Conservation (phyloP, 1,139 yeast species). For the Eremothecium gossypii region DNA sequence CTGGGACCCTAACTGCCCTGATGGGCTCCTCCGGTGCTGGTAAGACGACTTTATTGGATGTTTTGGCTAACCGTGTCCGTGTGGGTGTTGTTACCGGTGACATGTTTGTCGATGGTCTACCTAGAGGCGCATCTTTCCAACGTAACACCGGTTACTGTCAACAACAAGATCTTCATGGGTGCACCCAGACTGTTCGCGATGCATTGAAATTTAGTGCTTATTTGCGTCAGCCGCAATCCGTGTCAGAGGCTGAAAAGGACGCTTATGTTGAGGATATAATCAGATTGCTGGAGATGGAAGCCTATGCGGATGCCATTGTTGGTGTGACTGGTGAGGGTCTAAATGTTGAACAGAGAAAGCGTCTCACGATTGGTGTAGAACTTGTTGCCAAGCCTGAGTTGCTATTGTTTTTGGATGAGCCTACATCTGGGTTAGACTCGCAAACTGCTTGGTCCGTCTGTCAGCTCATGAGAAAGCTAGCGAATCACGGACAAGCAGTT, state of each 20-base stretch:
- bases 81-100: slow-evolving; percentile 60
- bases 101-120: slow-evolving; percentile 54
- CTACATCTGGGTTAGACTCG: slow-evolving; percentile 80
- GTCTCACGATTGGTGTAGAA: slow-evolving; percentile 71
- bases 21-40: slow-evolving; percentile 80
- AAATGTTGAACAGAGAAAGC: slow-evolving; percentile 68
- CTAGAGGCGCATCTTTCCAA: slow-evolving; percentile 54
- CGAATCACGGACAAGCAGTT: slow-evolving; percentile 61
- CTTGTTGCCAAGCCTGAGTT: slow-evolving; percentile 72
- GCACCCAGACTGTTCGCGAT: slow-evolving; percentile 59
- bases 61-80: slow-evolving; percentile 57
- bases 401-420: slow-evolving; percentile 70
- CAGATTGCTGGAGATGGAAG: slow-evolving; percentile 50
- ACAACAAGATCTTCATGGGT: slow-evolving; percentile 60
- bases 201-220: slow-evolving; percentile 59
- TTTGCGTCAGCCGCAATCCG: slow-evolving; percentile 48
- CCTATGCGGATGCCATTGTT: slow-evolving; percentile 64
- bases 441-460: slow-evolving; percentile 75
- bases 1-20: slow-evolving; percentile 53
- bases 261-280: slow-evolving; percentile 59
- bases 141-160: slow-evolving; percentile 66
- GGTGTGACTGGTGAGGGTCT: slow-evolving; percentile 61
- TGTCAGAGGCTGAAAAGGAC: slow-evolving; percentile 45
- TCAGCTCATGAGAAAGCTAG: slow-evolving; percentile 52
- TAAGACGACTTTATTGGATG: slow-evolving; percentile 57